phyloP scores from a whole-genome alignment of 306 rosid genomes.

The Chamaecrista fasciculata region DNA sequence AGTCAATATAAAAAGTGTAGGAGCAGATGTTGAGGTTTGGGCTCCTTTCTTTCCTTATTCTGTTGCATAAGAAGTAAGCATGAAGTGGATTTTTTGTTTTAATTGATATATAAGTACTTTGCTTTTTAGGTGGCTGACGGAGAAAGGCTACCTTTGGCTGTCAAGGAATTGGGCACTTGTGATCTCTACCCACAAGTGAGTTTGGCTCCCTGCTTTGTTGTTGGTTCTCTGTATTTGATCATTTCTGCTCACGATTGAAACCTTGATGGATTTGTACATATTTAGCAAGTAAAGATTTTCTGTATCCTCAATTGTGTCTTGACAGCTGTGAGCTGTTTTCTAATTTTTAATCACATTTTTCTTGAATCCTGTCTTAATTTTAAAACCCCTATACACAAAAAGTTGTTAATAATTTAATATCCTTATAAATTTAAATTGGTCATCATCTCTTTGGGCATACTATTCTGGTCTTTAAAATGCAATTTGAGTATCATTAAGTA shows the following conservation, averaged over 20 bases:
- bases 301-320: not conserved
- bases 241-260: constrained; percentile 16
- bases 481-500: constrained; percentile 12
- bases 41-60: constrained; percentile 14
- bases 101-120: constrained; percentile 26
- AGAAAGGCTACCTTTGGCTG: constrained; percentile 93
- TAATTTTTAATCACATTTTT: not conserved
- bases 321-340: not conserved
- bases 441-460: constrained; percentile 6
- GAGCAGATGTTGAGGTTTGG: constrained; percentile 88
- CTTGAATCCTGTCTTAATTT: not conserved
- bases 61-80: not conserved
- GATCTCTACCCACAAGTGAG: constrained; percentile 98
- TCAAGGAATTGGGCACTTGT: constrained; percentile 96
- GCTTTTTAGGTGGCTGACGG: constrained; percentile 83
- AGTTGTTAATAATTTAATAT: not conserved
- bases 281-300: constrained; percentile 20
- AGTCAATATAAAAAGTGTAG: constrained; percentile 91
- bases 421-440: constrained; percentile 20
- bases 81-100: constrained; percentile 12
- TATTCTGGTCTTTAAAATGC: constrained; percentile 5
- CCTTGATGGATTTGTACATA: not conserved
- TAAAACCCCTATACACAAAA: not conserved
- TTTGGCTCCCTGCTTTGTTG: constrained; percentile 22
- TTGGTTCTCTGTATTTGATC: not conserved